phyloP scores from a whole-genome alignment of 2,329 filamentous ascomycete genomes.

The Coccinonectria pachysandricola region DNA sequence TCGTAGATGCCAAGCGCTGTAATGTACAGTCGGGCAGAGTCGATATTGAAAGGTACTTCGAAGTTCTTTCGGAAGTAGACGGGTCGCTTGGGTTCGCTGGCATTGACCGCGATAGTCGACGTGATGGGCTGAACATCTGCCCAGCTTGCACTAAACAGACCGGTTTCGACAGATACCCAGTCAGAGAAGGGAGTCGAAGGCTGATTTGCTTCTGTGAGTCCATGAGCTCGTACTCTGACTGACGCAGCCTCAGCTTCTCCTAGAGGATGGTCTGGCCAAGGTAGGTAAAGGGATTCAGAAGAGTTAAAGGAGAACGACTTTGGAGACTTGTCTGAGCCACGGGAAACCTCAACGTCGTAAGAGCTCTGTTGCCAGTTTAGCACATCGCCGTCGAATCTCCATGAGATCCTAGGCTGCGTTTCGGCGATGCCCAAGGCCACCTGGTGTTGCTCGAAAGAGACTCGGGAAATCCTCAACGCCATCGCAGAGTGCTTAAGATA shows the following conservation, averaged over 20 bases:
- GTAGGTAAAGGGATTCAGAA: constrained; percentile 29
- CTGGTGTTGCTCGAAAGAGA: constrained; percentile 33
- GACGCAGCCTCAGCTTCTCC: constrained; percentile 20
- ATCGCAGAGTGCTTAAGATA: constrained; percentile 16
- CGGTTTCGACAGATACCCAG: constrained; percentile 26
- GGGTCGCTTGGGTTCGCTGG: constrained; percentile 20
- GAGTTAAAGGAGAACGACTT: constrained; percentile 21
- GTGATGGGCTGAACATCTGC: constrained; percentile 19
- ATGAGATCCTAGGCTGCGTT: constrained; percentile 33
- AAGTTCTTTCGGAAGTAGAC: constrained; percentile 26
- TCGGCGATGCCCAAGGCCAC: constrained; percentile 34
- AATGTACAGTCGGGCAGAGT: constrained; percentile 31
- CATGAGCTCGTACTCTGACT: constrained; percentile 26
- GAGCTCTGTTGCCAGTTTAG: constrained; percentile 31
- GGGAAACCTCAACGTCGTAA: constrained; percentile 33
- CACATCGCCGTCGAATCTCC: constrained; percentile 30
- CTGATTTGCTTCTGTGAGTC: constrained; percentile 7
- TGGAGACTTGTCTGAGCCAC: constrained; percentile 3
- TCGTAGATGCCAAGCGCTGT: constrained; percentile 35
- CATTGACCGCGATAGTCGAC: constrained; percentile 19
- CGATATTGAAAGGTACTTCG: constrained; percentile 4
- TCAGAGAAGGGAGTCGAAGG: constrained; percentile 17
- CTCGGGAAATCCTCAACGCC: constrained; percentile 27
- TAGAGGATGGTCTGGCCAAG: constrained; percentile 32
- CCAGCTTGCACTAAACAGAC: constrained; percentile 22